A percentile compares a stretch with the other conserved stretches of the same genome.
These are phyloP conservation scores for Arctium lappa DNA, from an alignment of 129 eudicot genomes.

Conservation along the genomic window DNA sequence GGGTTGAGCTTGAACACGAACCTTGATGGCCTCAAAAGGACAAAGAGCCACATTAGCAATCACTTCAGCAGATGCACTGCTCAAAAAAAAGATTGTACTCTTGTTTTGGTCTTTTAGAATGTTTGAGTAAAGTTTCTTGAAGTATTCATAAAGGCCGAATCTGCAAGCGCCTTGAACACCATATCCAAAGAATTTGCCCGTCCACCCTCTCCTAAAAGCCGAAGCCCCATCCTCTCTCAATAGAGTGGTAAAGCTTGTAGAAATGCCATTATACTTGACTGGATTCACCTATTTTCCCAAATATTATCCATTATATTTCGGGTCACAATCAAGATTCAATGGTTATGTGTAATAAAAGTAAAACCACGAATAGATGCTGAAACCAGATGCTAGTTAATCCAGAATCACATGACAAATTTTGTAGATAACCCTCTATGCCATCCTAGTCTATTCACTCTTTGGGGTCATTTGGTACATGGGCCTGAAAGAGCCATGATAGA, in stretches of 20 bases:
- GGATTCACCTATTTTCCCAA: constrained; percentile 43
- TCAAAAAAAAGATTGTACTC: constrained; percentile 42
- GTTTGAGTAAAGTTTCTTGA: constrained; percentile 47
- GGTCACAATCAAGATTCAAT: neutral
- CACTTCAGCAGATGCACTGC: constrained; percentile 74
- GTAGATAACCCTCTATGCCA: no score
- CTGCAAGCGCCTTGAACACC: constrained; percentile 60
- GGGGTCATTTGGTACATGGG: no score
- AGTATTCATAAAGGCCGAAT: constrained; percentile 58
- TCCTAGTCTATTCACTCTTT: no score
- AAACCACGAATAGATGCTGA: neutral
- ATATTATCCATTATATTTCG: neutral
- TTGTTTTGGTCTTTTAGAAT: constrained; percentile 37
- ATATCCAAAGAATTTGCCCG: constrained; percentile 52
- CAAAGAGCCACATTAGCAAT: constrained; percentile 67
- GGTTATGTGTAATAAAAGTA: neutral
- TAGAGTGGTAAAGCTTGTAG: constrained; percentile 40
- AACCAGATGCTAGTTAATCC: no score
- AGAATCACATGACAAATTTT: no score
- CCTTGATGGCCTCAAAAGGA: constrained; percentile 67
- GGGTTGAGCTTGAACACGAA: constrained; percentile 66
- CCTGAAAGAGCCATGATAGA: no score
- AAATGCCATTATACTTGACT: constrained; percentile 43
- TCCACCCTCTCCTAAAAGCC: constrained; percentile 54
- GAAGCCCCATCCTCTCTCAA: constrained; percentile 50